Percentiles rank a stretch among this genome's conserved stretches.
phyloP scores from a whole-genome alignment of 2,329 filamentous ascomycete genomes.

The Aspergillus proliferans region DNA sequence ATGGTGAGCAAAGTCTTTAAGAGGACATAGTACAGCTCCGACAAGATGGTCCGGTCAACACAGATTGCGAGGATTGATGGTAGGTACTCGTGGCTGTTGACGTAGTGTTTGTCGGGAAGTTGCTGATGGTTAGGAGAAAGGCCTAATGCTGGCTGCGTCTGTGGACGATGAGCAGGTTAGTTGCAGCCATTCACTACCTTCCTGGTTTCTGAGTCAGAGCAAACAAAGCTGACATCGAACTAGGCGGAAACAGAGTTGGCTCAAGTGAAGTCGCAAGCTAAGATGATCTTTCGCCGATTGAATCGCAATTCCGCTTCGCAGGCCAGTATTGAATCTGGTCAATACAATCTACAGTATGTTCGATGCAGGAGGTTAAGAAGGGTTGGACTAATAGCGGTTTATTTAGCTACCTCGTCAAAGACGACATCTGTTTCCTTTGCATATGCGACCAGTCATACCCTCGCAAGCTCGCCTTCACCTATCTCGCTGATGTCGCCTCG shows the following conservation, averaged over 20 bases:
- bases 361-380: background rate
- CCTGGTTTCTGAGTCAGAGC: background rate
- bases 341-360: conserved; percentile 77
- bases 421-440: conserved; percentile 82
- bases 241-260: conserved; percentile 67
- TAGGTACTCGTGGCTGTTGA: conserved; percentile 34
- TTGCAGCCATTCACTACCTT: conserved; percentile 3
- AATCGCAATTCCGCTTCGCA: conserved; percentile 84
- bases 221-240: background rate
- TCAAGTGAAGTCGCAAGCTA: conserved; percentile 85
- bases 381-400: background rate
- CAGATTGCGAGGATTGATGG: conserved; percentile 92
- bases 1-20: background rate
- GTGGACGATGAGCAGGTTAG: conserved; percentile 79
- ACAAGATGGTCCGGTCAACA: conserved; percentile 76
- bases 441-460: conserved; percentile 93
- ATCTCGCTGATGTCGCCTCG: conserved; percentile 82
- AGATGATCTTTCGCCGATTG: conserved; percentile 81
- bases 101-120: background rate
- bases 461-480: conserved; percentile 96
- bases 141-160: conserved; percentile 89
- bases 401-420: conserved; percentile 72
- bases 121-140: conserved; percentile 43
- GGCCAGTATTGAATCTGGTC: conserved; percentile 81
- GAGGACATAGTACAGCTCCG: background rate